These are phyloP conservation scores for Candida nonsorbophila DNA, from an alignment of 805 yeast species.

Conservation along the genomic window DNA sequence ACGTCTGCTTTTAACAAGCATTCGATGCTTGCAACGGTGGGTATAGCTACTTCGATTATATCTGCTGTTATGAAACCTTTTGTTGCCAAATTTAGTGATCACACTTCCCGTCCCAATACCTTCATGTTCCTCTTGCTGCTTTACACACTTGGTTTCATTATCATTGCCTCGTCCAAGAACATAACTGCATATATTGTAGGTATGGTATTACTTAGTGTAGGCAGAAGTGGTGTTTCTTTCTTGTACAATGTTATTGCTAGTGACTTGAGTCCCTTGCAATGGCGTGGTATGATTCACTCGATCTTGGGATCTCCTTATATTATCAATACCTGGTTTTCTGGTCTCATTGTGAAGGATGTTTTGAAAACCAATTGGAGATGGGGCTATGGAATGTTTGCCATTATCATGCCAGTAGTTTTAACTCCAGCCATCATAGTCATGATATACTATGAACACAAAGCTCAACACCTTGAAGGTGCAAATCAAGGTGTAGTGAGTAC, in stretches of 20 bases:
- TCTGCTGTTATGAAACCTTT: constrained; percentile 18
- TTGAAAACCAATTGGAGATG: constrained; percentile 41
- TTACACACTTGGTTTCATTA: constrained; percentile 16
- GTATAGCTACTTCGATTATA: constrained; percentile 18
- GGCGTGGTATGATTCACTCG: constrained; percentile 16
- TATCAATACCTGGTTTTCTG: constrained; percentile 38
- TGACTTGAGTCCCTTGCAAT: constrained; percentile 18
- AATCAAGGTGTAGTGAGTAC: constrained; percentile 1
- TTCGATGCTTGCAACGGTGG: constrained; percentile 16
- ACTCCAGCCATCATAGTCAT: constrained; percentile 26
- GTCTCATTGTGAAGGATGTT: constrained; percentile 27
- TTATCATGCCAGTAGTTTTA: constrained; percentile 38
- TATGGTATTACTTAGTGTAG: constrained; percentile 15
- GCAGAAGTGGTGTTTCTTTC: constrained; percentile 15
- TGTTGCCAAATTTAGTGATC: constrained; percentile 17
- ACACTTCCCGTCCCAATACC: constrained; percentile 16
- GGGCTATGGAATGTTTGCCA: constrained; percentile 48
- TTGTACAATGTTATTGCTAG: constrained; percentile 14
- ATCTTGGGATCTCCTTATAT: constrained; percentile 34
- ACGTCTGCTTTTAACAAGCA: constrained; percentile 15
- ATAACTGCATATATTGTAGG: constrained; percentile 20
- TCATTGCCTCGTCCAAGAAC: constrained; percentile 14
- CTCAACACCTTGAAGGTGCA: constrained; percentile 10
- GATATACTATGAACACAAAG: constrained; percentile 25
- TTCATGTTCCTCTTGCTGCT: constrained; percentile 12